Base-by-base conservation (phyloP, 2,329 filamentous ascomycete species). In the Zymoseptoria passerinii region DNA sequence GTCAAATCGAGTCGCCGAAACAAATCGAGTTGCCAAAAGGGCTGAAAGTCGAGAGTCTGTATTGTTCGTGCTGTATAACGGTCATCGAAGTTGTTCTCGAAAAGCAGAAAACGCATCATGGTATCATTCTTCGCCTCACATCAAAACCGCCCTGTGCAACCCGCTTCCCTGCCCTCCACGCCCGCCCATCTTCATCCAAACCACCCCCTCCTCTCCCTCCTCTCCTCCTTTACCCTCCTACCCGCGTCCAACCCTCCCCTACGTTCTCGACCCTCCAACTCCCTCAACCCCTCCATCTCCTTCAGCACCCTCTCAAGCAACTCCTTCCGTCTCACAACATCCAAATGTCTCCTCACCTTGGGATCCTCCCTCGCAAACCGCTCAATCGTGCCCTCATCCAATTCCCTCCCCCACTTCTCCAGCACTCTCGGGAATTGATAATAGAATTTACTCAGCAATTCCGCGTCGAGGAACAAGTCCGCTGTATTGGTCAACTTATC, bases 391-490 rank as follows among this genome's bases (percentile, higher is more conserved):
- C 85, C 84, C 57, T 88, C 84, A 51, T 72, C 71, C 48, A 35
- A 84, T 83, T 61, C 84, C 51, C 92, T 90, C 9, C 99, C 85
- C 35, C 92, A 84, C 60, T 87, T 78, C 72, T 99, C 94, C 10
- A 99, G 82, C 71, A 96, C 91, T 48, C 94, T 84, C 0, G 94
- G 94, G 74, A 99, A 99, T 71, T 80, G 91, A 76, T 96, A 96
- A 77, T 96, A 96, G 73, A 97, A 99, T 70, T 99, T 95, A 1
- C 89, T 92, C 18, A 99, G 83, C 19, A 99, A 82, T 76, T 99
- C 95, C 9, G 97, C 94, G 69, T 99, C 96, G 28, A 99, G 82
- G 80, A 99, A 99, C 0, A 99, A 83, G 8, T 99, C 94, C 1
- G 94, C 92, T 0, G 94, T 99, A 1, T 90, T 88, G 2, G 92